Base-by-base conservation (phyloP, 169 alveolate species). In the Prorocentrum cordatum region DNA sequence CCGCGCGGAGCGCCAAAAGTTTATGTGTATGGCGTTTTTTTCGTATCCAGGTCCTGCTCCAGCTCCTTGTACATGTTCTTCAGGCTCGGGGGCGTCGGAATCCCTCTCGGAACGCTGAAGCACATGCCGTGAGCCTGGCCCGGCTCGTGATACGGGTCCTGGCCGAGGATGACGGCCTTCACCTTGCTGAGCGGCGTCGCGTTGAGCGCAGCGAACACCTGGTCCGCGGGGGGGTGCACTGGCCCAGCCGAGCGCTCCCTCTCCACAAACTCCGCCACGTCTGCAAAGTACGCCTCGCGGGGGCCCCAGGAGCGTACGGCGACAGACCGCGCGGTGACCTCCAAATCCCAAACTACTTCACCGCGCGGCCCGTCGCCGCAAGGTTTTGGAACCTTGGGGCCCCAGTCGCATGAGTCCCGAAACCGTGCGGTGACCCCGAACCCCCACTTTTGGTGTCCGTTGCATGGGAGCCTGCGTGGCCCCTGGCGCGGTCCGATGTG, bases 161-260 rank as follows among this genome's bases (percentile, higher is more conserved):
- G 98, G 0, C 99, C 99, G 20, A 98, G 98, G 33, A 98, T 96
- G 27, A 98, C 99, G 32, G 97, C 99, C 87, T 97, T 97, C 20
- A 97, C 94, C 38, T 95, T 92, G 26, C 95, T 93, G 36, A 95
- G 93, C 24, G 84, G 84, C 33, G 84, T 72, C 1, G 66, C 68
- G 4, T 9, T 22, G 20, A 72, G 47, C 20, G 83, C 83, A 20
- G 29, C 26, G 66, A 71, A 71, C 12, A 71, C 66, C 20, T n/a
- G 33, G 12, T 70, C 39, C 5, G 29, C 22, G 4, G 83, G 66
- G 2, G 66, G 66, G n/a, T 20, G 42, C 5, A 71, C 42, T 2
- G 27, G 32, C 12, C 42, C 24, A 27, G n/a, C 50, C 33, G 35
- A n/a, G 26, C 77, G 77, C 58, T 33, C 36, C 77, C 36, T 58